phyloP scores from a whole-genome alignment of 2,329 filamentous ascomycete genomes.

The Trichoderma aggressivum region DNA sequence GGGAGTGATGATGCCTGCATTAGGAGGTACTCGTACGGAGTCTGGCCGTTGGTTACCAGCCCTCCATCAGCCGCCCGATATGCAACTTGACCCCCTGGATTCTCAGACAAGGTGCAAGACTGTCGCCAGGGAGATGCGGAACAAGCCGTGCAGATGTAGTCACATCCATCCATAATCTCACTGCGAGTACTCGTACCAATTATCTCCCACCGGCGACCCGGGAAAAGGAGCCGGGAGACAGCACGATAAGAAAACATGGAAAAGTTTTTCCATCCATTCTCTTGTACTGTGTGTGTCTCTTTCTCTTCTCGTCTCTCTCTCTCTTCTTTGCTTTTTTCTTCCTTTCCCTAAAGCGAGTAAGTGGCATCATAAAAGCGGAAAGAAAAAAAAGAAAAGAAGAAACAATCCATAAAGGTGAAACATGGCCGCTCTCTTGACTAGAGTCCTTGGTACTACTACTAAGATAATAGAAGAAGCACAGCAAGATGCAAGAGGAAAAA shows the following conservation, averaged over 20 bases:
- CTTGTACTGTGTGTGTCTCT: neutral
- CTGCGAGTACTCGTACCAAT: neutral
- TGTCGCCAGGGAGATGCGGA: neutral
- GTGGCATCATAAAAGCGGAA: neutral
- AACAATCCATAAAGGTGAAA: slow-evolving; percentile 2
- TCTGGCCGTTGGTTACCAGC: neutral
- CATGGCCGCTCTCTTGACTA: neutral
- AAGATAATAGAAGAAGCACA: neutral
- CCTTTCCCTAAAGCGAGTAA: neutral
- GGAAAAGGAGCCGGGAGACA: neutral
- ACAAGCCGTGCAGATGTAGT: neutral
- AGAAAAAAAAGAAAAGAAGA: neutral
- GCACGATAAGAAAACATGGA: neutral
- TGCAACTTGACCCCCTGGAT: slow-evolving; percentile 3
- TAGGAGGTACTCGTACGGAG: too few species aligned
- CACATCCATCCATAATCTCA: neutral
- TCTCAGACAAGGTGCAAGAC: neutral
- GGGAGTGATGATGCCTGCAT: neutral
- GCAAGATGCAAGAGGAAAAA: neutral
- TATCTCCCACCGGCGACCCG: neutral
- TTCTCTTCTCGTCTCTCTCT: neutral
- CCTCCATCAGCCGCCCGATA: neutral
- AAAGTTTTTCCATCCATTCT: neutral
- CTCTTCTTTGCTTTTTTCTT: neutral
- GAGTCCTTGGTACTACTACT: neutral